Percentiles rank a stretch among this genome's conserved stretches.
Conservation (phyloP, 2,329 filamentous ascomycete genomes). For the Xylaria arbuscula region DNA sequence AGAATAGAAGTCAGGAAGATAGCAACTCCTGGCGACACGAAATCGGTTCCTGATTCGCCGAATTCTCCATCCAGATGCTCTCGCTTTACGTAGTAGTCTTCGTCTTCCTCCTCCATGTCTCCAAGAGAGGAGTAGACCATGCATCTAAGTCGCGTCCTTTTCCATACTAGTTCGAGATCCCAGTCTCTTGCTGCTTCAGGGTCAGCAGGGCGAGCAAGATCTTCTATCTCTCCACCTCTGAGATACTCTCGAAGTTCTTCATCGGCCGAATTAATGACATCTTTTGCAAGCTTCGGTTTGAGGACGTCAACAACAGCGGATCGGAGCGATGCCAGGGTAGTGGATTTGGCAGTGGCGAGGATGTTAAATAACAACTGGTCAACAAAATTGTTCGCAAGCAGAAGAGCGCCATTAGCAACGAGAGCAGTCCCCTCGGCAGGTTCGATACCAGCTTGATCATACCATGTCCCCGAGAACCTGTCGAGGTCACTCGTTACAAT, state of each 20-base stretch:
- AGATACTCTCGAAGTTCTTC: conserved; percentile 90
- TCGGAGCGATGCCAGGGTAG: conserved; percentile 77
- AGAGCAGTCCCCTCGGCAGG: conserved; percentile 74
- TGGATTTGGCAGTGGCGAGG: conserved; percentile 82
- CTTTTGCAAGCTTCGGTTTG: conserved; percentile 87
- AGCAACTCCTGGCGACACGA: conserved; percentile 88
- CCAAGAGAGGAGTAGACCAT: conserved; percentile 99
- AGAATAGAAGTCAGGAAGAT: conserved; percentile 96
- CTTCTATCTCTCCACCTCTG: conserved; percentile 80
- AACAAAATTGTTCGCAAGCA: conserved; percentile 88
- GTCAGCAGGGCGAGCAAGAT: conserved; percentile 67
- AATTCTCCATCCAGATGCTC: conserved; percentile 74
- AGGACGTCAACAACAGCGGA: conserved; percentile 87
- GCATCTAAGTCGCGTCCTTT: conserved; percentile 88
- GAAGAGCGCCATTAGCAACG: conserved; percentile 78
- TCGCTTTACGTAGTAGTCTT: conserved; percentile 86
- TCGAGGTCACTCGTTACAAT: conserved; percentile 92
- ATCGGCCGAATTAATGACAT: conserved; percentile 84
- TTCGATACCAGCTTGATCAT: conserved; percentile 74
- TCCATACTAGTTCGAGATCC: conserved; percentile 95
- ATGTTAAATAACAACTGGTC: conserved; percentile 94
- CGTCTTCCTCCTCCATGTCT: conserved; percentile 97
- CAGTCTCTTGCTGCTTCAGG: conserved; percentile 70
- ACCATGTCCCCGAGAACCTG: conserved; percentile 75
- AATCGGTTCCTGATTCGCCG: conserved; percentile 69